These are phyloP conservation scores for Boletus rubescentipes DNA, from an alignment of 768 basidiomycete species.

Conservation along the genomic window DNA sequence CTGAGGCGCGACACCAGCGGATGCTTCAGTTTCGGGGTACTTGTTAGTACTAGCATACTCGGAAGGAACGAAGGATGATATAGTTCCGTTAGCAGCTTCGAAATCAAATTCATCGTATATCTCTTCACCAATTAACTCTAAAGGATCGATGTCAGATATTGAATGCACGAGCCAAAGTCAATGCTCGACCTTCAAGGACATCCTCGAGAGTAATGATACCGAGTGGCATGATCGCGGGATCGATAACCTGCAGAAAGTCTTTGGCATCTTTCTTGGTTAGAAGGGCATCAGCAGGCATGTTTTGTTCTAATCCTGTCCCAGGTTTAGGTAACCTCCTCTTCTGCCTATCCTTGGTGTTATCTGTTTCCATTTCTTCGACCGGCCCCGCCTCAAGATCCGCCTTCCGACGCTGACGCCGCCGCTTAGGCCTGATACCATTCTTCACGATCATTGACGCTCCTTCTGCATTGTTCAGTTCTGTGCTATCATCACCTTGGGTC, in stretches of 20 bases:
- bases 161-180: neutral
- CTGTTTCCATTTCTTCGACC: conserved; percentile 14
- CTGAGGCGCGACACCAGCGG: conserved; percentile 4
- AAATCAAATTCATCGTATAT: conserved; percentile 91
- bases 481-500: conserved; percentile 23
- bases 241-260: conserved; percentile 83
- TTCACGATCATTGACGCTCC: conserved; percentile 9
- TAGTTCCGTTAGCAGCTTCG: conserved; percentile 64
- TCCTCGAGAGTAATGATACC: conserved; percentile 95
- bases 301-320: conserved; percentile 64
- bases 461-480: conserved; percentile 20
- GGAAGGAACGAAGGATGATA: conserved; percentile 41
- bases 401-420: conserved; percentile 8
- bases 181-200: conserved; percentile 72
- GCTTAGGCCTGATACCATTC: conserved; percentile 14
- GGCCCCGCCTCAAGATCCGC: conserved; percentile 27
- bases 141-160: neutral
- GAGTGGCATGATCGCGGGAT: conserved; percentile 79
- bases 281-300: conserved; percentile 87
- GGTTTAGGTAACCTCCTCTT: conserved; percentile 31
- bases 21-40: conserved; percentile 24
- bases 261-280: conserved; percentile 71
- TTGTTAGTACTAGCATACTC: conserved; percentile 33
- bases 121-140: conserved; percentile 90
- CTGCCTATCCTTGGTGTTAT: conserved; percentile 20